Percentiles rank a stretch among this genome's conserved stretches.
These are phyloP conservation scores for Fusarium camptoceras DNA, from an alignment of 2,329 filamentous ascomycete species.

Conservation along the genomic window DNA sequence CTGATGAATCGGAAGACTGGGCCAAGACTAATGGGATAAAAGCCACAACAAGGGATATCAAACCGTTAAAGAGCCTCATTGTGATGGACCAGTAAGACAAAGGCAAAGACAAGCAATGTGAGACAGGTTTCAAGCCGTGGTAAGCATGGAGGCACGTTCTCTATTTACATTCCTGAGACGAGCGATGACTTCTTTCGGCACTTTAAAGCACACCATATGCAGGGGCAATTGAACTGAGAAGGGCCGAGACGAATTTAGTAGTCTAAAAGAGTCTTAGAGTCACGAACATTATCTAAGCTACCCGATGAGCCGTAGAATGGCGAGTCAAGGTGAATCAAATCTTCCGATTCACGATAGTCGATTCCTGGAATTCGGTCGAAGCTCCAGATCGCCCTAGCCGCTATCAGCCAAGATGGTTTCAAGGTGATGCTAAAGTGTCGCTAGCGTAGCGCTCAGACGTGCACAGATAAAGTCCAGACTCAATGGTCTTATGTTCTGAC, in stretches of 20 bases:
- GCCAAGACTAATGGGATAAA: neutral
- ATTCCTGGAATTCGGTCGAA: neutral
- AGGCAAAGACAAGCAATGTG: neutral
- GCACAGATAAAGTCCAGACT: neutral
- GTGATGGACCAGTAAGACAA: neutral
- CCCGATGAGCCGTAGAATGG: neutral
- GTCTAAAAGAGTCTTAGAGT: neutral
- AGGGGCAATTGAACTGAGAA: neutral
- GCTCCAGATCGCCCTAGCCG: neutral
- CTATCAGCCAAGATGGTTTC: neutral
- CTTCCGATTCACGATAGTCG: neutral
- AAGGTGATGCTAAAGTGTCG: rapidly evolving
- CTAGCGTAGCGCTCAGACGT: neutral
- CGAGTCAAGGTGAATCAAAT: neutral
- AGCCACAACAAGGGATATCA: neutral
- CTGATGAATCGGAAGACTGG: neutral
- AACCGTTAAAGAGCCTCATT: neutral
- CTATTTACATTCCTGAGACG: neutral
- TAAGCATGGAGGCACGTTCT: neutral
- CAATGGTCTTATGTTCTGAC: too few species aligned
- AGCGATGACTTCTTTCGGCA: neutral
- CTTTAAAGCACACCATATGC: neutral
- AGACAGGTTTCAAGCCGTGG: neutral
- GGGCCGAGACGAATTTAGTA: too few species aligned
- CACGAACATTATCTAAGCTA: rapidly evolving